Conservation (phyloP, 1,284 basidiomycete species). For the Lignosus rhinocerotis region DNA sequence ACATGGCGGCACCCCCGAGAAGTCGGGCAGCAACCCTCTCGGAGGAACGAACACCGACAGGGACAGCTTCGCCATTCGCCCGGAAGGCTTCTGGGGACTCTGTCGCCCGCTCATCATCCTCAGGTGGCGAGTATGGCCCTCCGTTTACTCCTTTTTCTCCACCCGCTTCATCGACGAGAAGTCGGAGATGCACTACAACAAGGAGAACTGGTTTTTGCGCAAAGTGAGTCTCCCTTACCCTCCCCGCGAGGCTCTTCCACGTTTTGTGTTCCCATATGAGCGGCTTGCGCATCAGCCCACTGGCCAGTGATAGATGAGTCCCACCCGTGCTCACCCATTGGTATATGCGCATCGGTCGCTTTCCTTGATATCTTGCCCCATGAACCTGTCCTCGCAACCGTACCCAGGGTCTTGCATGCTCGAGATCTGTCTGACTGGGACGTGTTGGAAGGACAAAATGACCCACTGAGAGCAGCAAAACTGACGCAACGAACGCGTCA, state of each 20-base stretch:
- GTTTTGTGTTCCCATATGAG: neutral
- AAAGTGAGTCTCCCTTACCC: conserved; percentile 37
- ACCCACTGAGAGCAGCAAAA: no score
- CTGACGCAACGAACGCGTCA: no score
- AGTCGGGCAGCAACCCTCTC: conserved; percentile 41
- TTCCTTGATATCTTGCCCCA: no score
- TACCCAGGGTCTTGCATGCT: no score
- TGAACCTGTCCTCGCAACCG: no score
- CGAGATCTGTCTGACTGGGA: no score
- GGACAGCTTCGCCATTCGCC: conserved; percentile 32
- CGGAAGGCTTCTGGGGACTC: conserved; percentile 34
- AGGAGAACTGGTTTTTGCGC: conserved; percentile 52
- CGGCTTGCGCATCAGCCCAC: no score
- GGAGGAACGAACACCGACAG: conserved; percentile 37
- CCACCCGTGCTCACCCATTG: neutral
- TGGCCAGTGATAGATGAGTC: no score
- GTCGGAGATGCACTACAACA: conserved; percentile 58
- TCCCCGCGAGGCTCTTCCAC: neutral
- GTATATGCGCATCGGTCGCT: neutral
- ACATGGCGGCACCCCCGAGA: conserved; percentile 46
- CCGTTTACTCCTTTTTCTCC: conserved; percentile 50
- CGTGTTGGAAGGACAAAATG: no score
- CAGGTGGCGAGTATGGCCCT: conserved; percentile 44
- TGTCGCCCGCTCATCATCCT: conserved; percentile 34
- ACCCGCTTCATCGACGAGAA: conserved; percentile 57